Percentiles rank a stretch among this genome's conserved stretches.
These are phyloP conservation scores for Aegilops longissima DNA, from an alignment of 176 grass and related monocot species.

Conservation along the genomic window DNA sequence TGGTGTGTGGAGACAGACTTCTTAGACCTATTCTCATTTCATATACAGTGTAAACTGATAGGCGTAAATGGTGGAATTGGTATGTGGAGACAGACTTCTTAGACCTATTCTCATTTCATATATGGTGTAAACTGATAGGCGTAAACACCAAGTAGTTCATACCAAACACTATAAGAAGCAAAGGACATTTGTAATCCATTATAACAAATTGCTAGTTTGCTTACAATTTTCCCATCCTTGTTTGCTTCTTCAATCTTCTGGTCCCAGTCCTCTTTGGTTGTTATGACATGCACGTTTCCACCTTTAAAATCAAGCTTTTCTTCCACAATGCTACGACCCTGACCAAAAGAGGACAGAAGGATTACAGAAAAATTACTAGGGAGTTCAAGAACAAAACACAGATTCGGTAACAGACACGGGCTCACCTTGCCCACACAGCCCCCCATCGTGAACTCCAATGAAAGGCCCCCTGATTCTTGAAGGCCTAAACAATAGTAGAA, in stretches of 20 bases:
- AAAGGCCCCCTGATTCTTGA: not conserved
- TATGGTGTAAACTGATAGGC: not conserved
- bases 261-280: slow-evolving; percentile 86
- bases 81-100: not conserved
- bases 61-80: not conserved
- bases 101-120: not conserved
- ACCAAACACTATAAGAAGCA: slow-evolving; percentile 9
- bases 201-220: slow-evolving; percentile 16
- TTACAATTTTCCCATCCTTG: slow-evolving; percentile 86
- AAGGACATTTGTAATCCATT: not conserved
- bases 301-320: slow-evolving; percentile 74
- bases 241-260: slow-evolving; percentile 85
- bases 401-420: not conserved
- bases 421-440: slow-evolving; percentile 46
- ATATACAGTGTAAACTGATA: not conserved
- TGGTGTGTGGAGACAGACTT: not conserved
- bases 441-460: slow-evolving; percentile 35
- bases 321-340: slow-evolving; percentile 50
- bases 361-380: not conserved
- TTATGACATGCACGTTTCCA: slow-evolving; percentile 83
- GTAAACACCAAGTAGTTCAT: slow-evolving; percentile 8
- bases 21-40: not conserved
- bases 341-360: slow-evolving; percentile 32
- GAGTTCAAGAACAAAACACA: not conserved
- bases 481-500: slow-evolving; percentile 1